Base-by-base conservation (phyloP, 176 grass and related monocot genomes). In the Cymbopogon citratus region DNA sequence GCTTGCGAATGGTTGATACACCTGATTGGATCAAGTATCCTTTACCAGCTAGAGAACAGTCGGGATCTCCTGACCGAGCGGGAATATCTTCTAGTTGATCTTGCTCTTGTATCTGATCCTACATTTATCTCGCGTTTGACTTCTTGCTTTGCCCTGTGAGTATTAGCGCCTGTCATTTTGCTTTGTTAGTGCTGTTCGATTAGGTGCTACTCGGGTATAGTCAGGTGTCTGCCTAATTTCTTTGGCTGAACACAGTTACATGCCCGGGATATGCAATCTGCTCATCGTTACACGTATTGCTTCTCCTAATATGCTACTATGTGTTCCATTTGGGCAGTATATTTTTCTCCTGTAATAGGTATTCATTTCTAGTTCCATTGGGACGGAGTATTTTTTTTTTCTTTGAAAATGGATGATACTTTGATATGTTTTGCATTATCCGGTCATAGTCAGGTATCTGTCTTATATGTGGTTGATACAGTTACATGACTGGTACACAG, bases 271-370 rank as follows among this genome's bases (percentile, higher is more conserved):
- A 86, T 83, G 0, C 12, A 79, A n/a, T 74, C 61, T 69, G 84
- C 84, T 83, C 88, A 69, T 90, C 88, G 84, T 90, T 90, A 75
- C 88, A 90, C 62, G 24, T 90, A 12, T 54, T 49, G 88, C 88
- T 63, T 83, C n/a, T 62, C 15, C 7, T 2, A 43, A 67, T 90
- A 67, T 90, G 88, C 84, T 74, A 79, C 24, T 36, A 86, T 78
- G 84, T 86, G 88, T 86, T 90, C 74, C 88, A 90, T 90, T 90
- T 79, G 88, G 74, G 88, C 84, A 33, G 84, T 41, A 90, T 12
- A 86, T 79, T 86, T 76, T 23, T 16, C 7, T 24, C 6, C 0
- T 18, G 5, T 44, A 7, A 1, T 13, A 44, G 31, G 5, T 46
- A 27, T 9, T 8, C 1, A 4, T 75, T 11, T 21, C 2, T 3